phyloP scores from a whole-genome alignment of 1,284 basidiomycete genomes.

The Takashimella koratensis region DNA sequence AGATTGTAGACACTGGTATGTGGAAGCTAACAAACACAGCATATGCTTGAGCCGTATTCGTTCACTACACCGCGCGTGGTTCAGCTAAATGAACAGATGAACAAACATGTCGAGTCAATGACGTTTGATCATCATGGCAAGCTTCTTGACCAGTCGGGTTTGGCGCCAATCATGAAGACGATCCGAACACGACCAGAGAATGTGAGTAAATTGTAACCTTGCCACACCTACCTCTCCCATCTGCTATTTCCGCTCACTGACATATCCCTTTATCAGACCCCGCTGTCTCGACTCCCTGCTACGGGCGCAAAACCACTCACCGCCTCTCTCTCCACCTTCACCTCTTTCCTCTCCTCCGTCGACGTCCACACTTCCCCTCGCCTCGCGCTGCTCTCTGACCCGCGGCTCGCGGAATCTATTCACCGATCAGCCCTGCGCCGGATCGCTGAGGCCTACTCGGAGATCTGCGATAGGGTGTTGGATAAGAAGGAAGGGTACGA shows the following conservation, averaged over 20 bases:
- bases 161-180: conserved; percentile 62
- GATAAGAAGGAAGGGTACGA: conserved; percentile 76
- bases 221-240: background rate
- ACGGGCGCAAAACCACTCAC: conserved; percentile 46
- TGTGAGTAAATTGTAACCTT: conserved; percentile 50
- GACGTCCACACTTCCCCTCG: conserved; percentile 56
- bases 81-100: conserved; percentile 61
- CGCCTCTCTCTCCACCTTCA: conserved; percentile 43
- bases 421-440: conserved; percentile 69
- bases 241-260: background rate
- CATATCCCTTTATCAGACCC: conserved; percentile 54
- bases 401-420: conserved; percentile 62
- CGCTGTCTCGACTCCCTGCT: conserved; percentile 46
- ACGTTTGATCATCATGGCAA: conserved; percentile 73
- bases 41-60: conserved; percentile 64
- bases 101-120: conserved; percentile 61
- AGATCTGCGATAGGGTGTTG: conserved; percentile 68
- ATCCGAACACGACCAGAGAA: conserved; percentile 57
- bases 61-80: conserved; percentile 66
- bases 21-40: too few relatives aligned
- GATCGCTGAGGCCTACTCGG: conserved; percentile 64
- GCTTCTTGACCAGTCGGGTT: conserved; percentile 68
- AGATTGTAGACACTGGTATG: too few relatives aligned
- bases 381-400: conserved; percentile 66
- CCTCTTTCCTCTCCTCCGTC: conserved; percentile 49